A percentile compares a stretch with the other conserved stretches of the same genome.
Evolutionary conservation across 23 red algal genomes (phyloP).

Genomic region (Chondrus crispus): DNA sequence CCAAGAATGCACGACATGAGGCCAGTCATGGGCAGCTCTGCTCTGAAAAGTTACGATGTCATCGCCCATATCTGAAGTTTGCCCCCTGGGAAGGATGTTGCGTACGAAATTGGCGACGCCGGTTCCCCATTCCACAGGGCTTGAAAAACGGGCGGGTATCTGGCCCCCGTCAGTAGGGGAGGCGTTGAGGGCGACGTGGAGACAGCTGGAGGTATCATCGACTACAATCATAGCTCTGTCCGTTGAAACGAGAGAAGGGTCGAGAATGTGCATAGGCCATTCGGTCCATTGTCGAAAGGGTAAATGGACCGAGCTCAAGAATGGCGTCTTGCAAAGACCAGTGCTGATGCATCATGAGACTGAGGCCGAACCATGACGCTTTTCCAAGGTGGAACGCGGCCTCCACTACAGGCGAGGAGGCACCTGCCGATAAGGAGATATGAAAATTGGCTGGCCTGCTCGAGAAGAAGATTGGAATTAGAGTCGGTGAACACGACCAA

Average conservation of each 20-base stretch:
- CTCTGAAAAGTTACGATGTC: conserved; percentile 67
- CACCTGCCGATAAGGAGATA: not conserved
- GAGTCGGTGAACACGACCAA: too few relatives aligned
- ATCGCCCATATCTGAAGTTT: conserved; percentile 42
- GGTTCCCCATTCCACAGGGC: conserved; percentile 78
- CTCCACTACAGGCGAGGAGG: not conserved
- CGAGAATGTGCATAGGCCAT: conserved; percentile 80
- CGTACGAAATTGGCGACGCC: conserved; percentile 82
- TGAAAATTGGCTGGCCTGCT: too few relatives aligned
- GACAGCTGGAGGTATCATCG: conserved; percentile 54
- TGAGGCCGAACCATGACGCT: conserved; percentile 41
- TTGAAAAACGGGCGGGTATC: too few relatives aligned
- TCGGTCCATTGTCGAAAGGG: conserved; percentile 93
- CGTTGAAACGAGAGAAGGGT: conserved; percentile 60
- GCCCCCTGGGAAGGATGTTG: conserved; percentile 53
- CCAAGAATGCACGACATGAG: conserved; percentile 71
- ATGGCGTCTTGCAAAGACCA: conserved; percentile 67
- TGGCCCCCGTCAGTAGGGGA: not conserved
- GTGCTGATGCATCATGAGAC: conserved; percentile 83
- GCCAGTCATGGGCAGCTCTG: conserved; percentile 66
- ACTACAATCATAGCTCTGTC: conserved; percentile 56
- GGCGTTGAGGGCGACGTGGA: conserved; percentile 86
- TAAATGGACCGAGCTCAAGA: conserved; percentile 83
- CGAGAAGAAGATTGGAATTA: too few relatives aligned
- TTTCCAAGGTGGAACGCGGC: not conserved